These are phyloP conservation scores for Simmondsia chinensis DNA, from an alignment of 148 eudicot species.

Conservation along the genomic window DNA sequence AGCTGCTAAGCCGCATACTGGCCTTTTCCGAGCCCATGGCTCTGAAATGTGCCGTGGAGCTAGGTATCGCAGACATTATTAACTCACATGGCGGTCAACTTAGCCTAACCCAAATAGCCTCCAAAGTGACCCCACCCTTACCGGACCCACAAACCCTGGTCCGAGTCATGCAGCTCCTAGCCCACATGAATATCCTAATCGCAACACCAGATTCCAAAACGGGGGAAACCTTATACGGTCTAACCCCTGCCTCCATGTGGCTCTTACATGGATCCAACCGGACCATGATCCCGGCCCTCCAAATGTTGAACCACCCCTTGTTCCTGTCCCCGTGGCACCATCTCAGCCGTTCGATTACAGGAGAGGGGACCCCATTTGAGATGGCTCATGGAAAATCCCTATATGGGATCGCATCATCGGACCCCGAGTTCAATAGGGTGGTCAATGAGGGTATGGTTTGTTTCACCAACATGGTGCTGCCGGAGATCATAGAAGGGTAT, in stretches of 20 bases:
- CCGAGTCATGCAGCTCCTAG: constrained; percentile 25
- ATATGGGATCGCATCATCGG: constrained; percentile 9
- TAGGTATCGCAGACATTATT: constrained; percentile 23
- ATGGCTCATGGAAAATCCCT: constrained; percentile 13
- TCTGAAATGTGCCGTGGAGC: constrained; percentile 21
- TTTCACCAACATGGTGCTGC: constrained; percentile 3
- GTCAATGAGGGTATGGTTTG: constrained; percentile 19
- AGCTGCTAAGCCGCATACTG: constrained; percentile 9
- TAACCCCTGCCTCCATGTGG: constrained; percentile 17
- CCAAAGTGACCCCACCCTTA: constrained; percentile 3
- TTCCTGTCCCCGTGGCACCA: constrained; percentile 3
- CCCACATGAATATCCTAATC: constrained; percentile 17
- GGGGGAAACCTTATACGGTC: constrained; percentile 9
- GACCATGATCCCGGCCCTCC: constrained; percentile 14
- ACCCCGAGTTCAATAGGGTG: constrained; percentile 3
- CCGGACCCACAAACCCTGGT: constrained; percentile 7
- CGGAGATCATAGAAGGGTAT: constrained; percentile 8
- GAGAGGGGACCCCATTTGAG: constrained; percentile 12
- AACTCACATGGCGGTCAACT: constrained; percentile 9
- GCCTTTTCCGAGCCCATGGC: constrained; percentile 15
- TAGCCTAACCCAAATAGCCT: constrained; percentile 12
- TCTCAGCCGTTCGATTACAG: constrained; percentile 10
- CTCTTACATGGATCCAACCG: constrained; percentile 7
- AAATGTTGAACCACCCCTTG: constrained; percentile 5
- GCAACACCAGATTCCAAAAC: no score